phyloP scores from a whole-genome alignment of 1,139 yeast species.

The Candida freyschussii region DNA sequence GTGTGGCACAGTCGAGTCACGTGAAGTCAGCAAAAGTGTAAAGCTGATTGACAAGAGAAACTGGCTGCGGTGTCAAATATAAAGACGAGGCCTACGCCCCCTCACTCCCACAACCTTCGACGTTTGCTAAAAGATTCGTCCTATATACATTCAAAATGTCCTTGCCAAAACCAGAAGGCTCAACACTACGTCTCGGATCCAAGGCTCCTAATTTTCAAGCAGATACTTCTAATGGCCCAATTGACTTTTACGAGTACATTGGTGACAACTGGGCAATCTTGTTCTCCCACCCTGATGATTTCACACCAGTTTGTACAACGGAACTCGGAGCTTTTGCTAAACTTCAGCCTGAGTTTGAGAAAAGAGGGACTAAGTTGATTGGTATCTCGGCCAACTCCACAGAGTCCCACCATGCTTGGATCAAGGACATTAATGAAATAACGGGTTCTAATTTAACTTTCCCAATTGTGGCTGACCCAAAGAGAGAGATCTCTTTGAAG shows the following conservation, averaged over 20 bases:
- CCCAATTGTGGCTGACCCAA: slow-evolving; percentile 79
- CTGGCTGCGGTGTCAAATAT: no score
- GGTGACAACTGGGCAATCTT: slow-evolving; percentile 75
- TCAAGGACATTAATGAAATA: slow-evolving; percentile 76
- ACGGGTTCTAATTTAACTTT: slow-evolving; percentile 53
- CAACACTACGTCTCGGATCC: slow-evolving; percentile 48
- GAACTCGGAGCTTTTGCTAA: slow-evolving; percentile 86
- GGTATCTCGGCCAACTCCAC: slow-evolving; percentile 75
- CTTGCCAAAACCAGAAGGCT: slow-evolving; percentile 25
- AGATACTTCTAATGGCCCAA: slow-evolving; percentile 68
- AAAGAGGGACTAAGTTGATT: slow-evolving; percentile 70
- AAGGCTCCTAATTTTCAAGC: slow-evolving; percentile 78
- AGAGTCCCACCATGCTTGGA: slow-evolving; percentile 73
- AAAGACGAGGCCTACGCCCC: no score
- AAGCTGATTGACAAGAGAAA: no score
- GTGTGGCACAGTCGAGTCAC: no score
- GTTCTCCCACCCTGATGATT: slow-evolving; percentile 85
- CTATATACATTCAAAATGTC: slow-evolving; percentile 17
- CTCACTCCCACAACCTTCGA: no score
- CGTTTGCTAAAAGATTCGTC: no score
- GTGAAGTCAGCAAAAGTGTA: no score
- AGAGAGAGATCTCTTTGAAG: slow-evolving; percentile 59
- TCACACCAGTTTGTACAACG: slow-evolving; percentile 88
- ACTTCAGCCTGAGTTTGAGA: slow-evolving; percentile 74
- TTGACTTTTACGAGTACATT: slow-evolving; percentile 70